A percentile compares a stretch with the other conserved stretches of the same genome.
Conservation (phyloP, 495 filamentous ascomycete genomes). For the Cudoniella acicularis region DNA sequence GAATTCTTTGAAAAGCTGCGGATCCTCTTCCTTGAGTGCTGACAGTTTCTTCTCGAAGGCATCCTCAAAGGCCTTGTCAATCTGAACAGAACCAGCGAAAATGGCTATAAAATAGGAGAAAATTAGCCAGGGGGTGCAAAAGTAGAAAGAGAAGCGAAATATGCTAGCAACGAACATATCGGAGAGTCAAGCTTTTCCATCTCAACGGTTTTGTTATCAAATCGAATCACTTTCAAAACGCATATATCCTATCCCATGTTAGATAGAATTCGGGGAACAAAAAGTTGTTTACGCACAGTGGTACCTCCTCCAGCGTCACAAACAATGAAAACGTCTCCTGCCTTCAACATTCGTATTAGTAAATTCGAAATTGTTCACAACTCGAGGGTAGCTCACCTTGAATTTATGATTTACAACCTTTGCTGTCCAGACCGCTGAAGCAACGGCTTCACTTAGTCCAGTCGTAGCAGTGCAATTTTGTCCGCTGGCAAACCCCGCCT, state of each 20-base stretch:
- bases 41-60: not conserved
- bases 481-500: not conserved
- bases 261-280: not conserved
- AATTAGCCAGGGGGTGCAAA: not conserved
- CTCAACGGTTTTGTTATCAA: not conserved
- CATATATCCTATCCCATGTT: constrained; percentile 3
- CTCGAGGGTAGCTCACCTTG: not conserved
- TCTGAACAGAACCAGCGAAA: constrained; percentile 1
- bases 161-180: not conserved
- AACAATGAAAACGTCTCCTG: constrained; percentile 4
- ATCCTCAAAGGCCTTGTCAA: constrained; percentile 3
- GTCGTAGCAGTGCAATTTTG: not conserved
- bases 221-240: not conserved
- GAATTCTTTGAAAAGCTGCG: not conserved
- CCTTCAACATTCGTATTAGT: not conserved
- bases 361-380: no score
- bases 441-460: not conserved
- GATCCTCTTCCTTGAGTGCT: not conserved
- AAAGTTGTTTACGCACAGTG: not conserved
- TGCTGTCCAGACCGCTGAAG: constrained; percentile 5
- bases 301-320: constrained; percentile 8
- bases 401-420: not conserved
- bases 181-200: not conserved
- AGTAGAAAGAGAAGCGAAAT: not conserved
- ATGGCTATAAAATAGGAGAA: not conserved